Evolutionary conservation across 805 yeast species (phyloP).

Genomic region (Ogataea minuta): DNA sequence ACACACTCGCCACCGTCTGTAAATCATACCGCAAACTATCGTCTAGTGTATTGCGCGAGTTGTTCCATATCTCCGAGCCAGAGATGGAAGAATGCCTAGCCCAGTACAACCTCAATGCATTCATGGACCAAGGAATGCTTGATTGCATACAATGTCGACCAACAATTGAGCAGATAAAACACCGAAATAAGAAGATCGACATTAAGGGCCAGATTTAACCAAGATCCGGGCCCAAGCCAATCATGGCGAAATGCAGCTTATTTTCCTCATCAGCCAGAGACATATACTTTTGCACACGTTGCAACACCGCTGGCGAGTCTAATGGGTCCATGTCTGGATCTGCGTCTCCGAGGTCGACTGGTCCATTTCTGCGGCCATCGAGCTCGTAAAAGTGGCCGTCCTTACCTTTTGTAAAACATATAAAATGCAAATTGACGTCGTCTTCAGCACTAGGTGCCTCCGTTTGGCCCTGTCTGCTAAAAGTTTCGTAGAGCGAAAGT

Average conservation of each 20-base stretch:
- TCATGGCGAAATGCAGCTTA: constrained; percentile 65
- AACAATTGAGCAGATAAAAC: constrained; percentile 23
- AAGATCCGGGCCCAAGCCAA: constrained; percentile 66
- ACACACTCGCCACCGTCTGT: constrained; percentile 53
- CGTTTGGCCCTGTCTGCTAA: constrained; percentile 58
- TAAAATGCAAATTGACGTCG: constrained; percentile 68
- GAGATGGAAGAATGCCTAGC: constrained; percentile 45
- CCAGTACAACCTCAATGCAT: constrained; percentile 38
- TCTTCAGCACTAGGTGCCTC: constrained; percentile 60
- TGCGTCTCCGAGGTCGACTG: constrained; percentile 55
- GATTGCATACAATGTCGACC: constrained; percentile 28
- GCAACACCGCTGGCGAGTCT: constrained; percentile 47
- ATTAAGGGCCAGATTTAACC: constrained; percentile 82
- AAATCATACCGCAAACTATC: constrained; percentile 52
- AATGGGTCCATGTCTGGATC: constrained; percentile 46
- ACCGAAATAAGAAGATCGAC: constrained; percentile 60
- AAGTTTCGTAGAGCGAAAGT: constrained; percentile 38
- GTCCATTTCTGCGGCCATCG: constrained; percentile 85
- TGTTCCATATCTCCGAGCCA: constrained; percentile 29
- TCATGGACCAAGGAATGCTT: constrained; percentile 24
- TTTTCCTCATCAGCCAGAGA: constrained; percentile 57
- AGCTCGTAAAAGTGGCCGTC: constrained; percentile 70
- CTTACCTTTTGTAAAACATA: constrained; percentile 59
- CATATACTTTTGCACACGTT: constrained; percentile 67
- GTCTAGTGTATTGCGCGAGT: constrained; percentile 18